These are phyloP conservation scores for Cytospora mali DNA, from an alignment of 2,329 filamentous ascomycete genomes.

Conservation along the genomic window DNA sequence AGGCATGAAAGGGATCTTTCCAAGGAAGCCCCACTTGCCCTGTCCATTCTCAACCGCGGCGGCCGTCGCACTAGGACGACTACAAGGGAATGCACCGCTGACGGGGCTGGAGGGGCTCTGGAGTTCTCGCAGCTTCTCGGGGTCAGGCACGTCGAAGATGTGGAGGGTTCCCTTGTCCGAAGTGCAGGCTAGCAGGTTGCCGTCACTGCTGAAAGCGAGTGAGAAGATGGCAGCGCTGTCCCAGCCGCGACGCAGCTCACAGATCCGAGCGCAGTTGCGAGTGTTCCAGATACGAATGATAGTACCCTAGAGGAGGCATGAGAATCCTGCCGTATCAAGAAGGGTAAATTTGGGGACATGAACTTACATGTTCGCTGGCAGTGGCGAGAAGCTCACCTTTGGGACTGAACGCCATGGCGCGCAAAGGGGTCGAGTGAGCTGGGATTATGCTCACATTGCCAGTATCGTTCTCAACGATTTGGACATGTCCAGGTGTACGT, in stretches of 20 bases:
- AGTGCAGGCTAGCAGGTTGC: conserved; percentile 81
- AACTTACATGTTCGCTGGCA: conserved; percentile 74
- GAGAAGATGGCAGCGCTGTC: conserved; percentile 88
- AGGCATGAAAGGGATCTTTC: conserved; percentile 82
- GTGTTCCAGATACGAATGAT: conserved; percentile 85
- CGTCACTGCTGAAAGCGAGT: conserved; percentile 82
- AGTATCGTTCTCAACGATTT: conserved; percentile 76
- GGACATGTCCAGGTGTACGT: conserved; percentile 84
- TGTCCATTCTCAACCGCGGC: conserved; percentile 42
- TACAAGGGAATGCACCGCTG: conserved; percentile 27
- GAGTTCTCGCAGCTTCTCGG: conserved; percentile 43
- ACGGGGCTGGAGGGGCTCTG: conserved; percentile 25
- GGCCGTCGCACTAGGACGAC: conserved; percentile 30
- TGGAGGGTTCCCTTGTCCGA: conserved; percentile 97
- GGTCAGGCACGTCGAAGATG: conserved; percentile 80
- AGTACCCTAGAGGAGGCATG: conserved; percentile 62
- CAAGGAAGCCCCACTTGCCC: conserved; percentile 83
- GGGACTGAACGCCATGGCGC: conserved; percentile 76
- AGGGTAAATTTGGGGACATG: neutral
- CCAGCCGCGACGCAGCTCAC: conserved; percentile 84
- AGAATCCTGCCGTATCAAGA: neutral
- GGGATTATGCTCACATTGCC: conserved; percentile 91
- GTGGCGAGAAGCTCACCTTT: conserved; percentile 85
- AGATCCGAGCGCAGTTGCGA: conserved; percentile 75
- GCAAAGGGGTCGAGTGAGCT: conserved; percentile 78